Evolutionary conservation across 2,329 filamentous ascomycete genomes (phyloP).

Genomic region (Pseudogymnoascus sp.): DNA sequence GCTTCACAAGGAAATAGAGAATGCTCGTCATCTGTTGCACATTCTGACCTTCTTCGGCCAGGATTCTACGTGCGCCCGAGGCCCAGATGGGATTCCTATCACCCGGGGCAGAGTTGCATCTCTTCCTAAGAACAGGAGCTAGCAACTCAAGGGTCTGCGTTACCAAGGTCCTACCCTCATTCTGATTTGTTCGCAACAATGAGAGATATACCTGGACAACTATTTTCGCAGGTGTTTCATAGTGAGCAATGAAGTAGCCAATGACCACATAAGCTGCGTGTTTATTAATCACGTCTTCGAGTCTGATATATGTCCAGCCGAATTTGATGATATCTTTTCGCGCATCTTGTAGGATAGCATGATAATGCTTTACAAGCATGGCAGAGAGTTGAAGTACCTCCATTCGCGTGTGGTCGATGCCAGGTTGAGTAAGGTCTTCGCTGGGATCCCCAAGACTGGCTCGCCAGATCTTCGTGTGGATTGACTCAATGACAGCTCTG

Average conservation of each 20-base stretch:
- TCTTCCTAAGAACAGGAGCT: conserved; percentile 84
- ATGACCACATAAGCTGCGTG: conserved; percentile 96
- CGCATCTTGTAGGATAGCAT: conserved; percentile 76
- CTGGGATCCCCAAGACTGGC: conserved; percentile 72
- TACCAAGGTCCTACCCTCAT: conserved; percentile 83
- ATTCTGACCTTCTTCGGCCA: conserved; percentile 91
- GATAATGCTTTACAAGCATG: conserved; percentile 90
- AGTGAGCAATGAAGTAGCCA: conserved; percentile 94
- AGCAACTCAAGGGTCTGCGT: conserved; percentile 91
- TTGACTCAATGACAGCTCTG: conserved; percentile 74
- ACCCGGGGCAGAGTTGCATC: conserved; percentile 58
- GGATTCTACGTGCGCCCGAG: conserved; percentile 77
- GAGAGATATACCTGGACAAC: conserved; percentile 92
- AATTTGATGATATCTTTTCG: conserved; percentile 99
- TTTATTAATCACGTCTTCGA: conserved; percentile 99
- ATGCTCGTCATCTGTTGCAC: conserved; percentile 94
- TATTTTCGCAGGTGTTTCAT: conserved; percentile 93
- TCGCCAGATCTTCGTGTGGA: conserved; percentile 91
- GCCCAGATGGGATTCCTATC: conserved; percentile 81
- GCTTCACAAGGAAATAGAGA: conserved; percentile 90
- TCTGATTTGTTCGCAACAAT: conserved; percentile 84
- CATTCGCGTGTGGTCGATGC: conserved; percentile 92
- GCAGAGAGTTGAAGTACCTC: conserved; percentile 92
- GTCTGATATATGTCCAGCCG: conserved; percentile 93
- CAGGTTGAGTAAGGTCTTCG: conserved; percentile 75